phyloP scores from a whole-genome alignment of 2,329 filamentous ascomycete genomes.

The Fusarium incarnatum region DNA sequence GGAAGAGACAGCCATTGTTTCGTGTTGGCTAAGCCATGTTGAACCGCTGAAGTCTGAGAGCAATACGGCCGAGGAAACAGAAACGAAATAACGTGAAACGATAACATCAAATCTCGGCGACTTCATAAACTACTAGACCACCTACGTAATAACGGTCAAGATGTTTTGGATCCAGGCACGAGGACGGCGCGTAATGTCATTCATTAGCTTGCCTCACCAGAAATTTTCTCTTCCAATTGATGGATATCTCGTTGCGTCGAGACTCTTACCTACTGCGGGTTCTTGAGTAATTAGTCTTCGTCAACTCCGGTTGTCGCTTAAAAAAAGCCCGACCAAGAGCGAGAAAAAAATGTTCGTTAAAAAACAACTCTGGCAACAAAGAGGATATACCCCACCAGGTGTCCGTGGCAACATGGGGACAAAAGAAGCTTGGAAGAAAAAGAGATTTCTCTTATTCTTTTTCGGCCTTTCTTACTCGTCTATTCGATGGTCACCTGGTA shows the following conservation, averaged over 20 bases:
- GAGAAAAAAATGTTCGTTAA: conserved; percentile 17
- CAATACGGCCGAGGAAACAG: neutral
- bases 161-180: conserved; percentile 19
- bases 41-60: neutral
- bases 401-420: conserved; percentile 43
- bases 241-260: conserved; percentile 22
- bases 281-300: conserved; percentile 43
- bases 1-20: neutral
- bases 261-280: conserved; percentile 36
- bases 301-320: conserved; percentile 42
- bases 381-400: conserved; percentile 37
- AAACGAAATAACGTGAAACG: neutral
- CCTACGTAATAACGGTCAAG: conserved; percentile 5
- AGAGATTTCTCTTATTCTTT: conserved; percentile 29
- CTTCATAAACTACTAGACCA: neutral
- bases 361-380: neutral
- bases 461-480: conserved; percentile 15
- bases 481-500: conserved; percentile 14
- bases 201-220: conserved; percentile 22
- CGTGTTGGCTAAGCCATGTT: neutral
- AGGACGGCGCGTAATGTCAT: conserved; percentile 1
- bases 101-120: conserved; percentile 9
- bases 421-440: conserved; percentile 22
- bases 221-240: conserved; percentile 18
- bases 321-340: conserved; percentile 2